These are phyloP conservation scores for Colletotrichum higginsianum DNA, from an alignment of 2,329 filamentous ascomycete species.

Conservation along the genomic window DNA sequence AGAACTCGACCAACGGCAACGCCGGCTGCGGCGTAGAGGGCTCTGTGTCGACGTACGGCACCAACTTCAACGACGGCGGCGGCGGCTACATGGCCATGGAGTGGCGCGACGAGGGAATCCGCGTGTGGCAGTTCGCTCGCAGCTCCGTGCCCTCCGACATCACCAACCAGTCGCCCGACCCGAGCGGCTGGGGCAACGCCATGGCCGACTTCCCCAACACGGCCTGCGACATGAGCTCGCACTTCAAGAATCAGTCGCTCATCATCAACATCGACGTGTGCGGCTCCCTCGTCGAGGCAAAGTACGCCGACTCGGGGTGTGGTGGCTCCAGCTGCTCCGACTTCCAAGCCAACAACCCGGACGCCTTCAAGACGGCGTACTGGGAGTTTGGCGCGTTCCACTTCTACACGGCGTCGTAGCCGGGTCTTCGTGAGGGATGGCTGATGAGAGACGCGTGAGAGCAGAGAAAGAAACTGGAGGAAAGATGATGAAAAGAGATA, in stretches of 20 bases:
- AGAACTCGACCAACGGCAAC: slow-evolving; percentile 66
- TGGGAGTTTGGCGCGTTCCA: slow-evolving; percentile 76
- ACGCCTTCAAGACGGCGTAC: slow-evolving; percentile 70
- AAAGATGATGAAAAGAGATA: slow-evolving; percentile 4
- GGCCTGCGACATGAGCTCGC: slow-evolving; percentile 69
- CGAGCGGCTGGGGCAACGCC: slow-evolving; percentile 73
- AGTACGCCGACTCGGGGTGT: slow-evolving; percentile 63
- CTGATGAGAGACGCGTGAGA: neutral
- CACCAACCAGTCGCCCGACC: slow-evolving; percentile 66
- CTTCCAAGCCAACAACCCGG: slow-evolving; percentile 70
- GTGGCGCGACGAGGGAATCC: slow-evolving; percentile 72
- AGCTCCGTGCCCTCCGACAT: slow-evolving; percentile 67
- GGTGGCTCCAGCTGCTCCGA: slow-evolving; percentile 65
- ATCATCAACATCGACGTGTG: slow-evolving; percentile 78
- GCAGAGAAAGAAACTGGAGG: neutral
- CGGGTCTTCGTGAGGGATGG: neutral
- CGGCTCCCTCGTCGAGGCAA: slow-evolving; percentile 66
- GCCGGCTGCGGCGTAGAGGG: slow-evolving; percentile 70
- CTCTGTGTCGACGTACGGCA: slow-evolving; percentile 62
- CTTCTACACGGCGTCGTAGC: slow-evolving; percentile 62
- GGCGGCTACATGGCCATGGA: slow-evolving; percentile 75
- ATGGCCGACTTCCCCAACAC: slow-evolving; percentile 77
- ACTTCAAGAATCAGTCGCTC: slow-evolving; percentile 77
- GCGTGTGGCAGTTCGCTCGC: slow-evolving; percentile 73
- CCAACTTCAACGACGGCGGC: slow-evolving; percentile 65